Evolutionary conservation across 371 early-diverging fungal genomes (phyloP), one percentile per base, ranked within the genome.

Genomic region (Mortierella sp.): DNA sequence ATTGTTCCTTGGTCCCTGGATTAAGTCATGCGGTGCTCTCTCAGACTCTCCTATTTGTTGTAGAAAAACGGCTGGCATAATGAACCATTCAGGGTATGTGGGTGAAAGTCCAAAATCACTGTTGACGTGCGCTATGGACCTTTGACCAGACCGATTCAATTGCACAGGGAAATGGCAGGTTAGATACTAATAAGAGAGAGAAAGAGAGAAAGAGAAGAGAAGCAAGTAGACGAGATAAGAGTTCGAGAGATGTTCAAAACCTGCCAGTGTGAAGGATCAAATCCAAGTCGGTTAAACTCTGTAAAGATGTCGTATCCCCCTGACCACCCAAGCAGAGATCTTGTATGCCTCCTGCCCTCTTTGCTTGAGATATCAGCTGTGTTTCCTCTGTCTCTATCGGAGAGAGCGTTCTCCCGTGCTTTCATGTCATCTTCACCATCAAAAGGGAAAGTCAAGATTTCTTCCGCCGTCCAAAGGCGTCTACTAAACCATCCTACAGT

Each of bases 401-500:
- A 5, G 5, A 9, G 37, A 21, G 44, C 6, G 43, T 52, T 19
- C 7, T 63, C 23, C 1, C 12, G 9, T 25, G 16, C 23, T 9
- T 16, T 30, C 52, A 26, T 2, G 16, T 57, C 45, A 5, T 44
- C 23, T 0, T 59, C 59, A 14, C n/a, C 48, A 3, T 23, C 53
- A 15, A 51, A 47, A 1, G 63, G 47, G 0, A 64, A 48, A 7
- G 52, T 30, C 14, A 76, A 60, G 26, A 79, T 73, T 14, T 70
- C 80, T 28, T 79, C 80, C 18, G 70, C 74, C 0, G 80, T 79
- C 70, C 70, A 66, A 29, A 79, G 45, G 23, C 0, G 26, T 1
- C 37, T 60, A 52, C 28, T 29, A 52, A 16, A 4, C 53, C 18
- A 15, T 12, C 15, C 30, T 46, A 21, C 4, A 18, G 21, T 19